Conservation (phyloP, 2,329 filamentous ascomycete genomes). For the Botryotinia globosa region DNA sequence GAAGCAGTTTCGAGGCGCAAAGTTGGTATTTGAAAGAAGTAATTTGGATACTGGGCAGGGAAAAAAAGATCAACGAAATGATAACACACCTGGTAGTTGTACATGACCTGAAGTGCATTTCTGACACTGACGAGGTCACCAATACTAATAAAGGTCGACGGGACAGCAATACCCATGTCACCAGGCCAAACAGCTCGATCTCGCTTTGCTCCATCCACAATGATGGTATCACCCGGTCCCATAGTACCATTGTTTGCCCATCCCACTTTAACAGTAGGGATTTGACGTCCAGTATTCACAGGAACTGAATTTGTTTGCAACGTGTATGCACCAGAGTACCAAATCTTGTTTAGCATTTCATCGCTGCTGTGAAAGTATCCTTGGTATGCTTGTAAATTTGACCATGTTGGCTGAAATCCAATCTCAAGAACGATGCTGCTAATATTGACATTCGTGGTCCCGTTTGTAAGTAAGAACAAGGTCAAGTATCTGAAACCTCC, state of each 20-base stretch:
- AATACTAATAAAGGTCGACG: conserved; percentile 53
- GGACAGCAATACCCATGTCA: conserved; percentile 56
- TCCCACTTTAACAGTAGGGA: conserved; percentile 34
- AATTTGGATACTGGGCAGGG: not conserved
- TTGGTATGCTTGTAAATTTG: conserved; percentile 47
- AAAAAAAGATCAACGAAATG: not conserved
- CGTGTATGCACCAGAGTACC: conserved; percentile 51
- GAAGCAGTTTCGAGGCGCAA: not conserved
- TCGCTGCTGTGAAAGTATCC: conserved; percentile 53
- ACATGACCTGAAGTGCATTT: conserved; percentile 41
- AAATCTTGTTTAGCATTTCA: conserved; percentile 51
- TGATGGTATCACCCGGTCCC: conserved; percentile 37
- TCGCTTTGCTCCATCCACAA: conserved; percentile 55
- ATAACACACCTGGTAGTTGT: conserved; percentile 45
- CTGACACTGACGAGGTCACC: conserved; percentile 49
- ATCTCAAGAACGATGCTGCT: conserved; percentile 40
- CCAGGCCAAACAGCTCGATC: conserved; percentile 61
- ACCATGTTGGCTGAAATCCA: conserved; percentile 45
- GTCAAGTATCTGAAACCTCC: conserved; percentile 55
- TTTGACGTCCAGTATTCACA: conserved; percentile 37
- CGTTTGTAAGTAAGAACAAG: conserved; percentile 42
- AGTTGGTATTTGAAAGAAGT: not conserved
- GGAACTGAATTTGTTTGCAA: conserved; percentile 38
- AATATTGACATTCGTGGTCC: conserved; percentile 29
- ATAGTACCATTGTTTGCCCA: conserved; percentile 42